Evolutionary conservation across 805 yeast species (phyloP).

Genomic region (Metschnikowia baotianmanensis): DNA sequence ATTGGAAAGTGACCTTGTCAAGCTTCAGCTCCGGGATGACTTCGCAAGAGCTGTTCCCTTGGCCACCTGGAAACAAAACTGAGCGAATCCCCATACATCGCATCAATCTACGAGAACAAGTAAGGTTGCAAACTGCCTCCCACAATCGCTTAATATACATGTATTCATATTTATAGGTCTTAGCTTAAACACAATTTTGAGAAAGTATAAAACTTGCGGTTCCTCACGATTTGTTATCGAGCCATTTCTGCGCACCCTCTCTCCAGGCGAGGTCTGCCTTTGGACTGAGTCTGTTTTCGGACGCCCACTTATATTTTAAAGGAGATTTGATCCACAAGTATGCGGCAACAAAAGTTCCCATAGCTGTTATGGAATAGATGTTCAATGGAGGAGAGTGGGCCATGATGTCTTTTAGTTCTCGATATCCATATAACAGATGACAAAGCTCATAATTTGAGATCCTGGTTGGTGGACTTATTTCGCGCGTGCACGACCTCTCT

Average conservation of each 20-base stretch:
- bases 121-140: not conserved
- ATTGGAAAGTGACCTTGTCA: conserved; percentile 69
- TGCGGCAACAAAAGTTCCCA: conserved; percentile 40
- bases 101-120: no score
- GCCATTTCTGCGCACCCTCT: conserved; percentile 45
- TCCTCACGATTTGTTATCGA: conserved; percentile 24
- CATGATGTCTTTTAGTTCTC: conserved; percentile 10
- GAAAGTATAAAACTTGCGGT: not conserved
- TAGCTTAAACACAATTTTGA: conserved; percentile 2
- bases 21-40: conserved; percentile 23
- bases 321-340: conserved; percentile 42
- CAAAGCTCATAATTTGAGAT: conserved; percentile 4
- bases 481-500: conserved; percentile 18
- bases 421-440: not conserved
- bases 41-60: conserved; percentile 17
- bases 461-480: conserved; percentile 17
- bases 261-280: conserved; percentile 50
- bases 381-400: conserved; percentile 41
- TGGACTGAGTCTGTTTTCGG: conserved; percentile 44
- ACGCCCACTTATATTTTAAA: conserved; percentile 39
- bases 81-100: not conserved
- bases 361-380: conserved; percentile 40
- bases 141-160: conserved; percentile 3
- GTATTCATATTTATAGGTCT: conserved; percentile 5
- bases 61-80: conserved; percentile 11